Conservation (phyloP, 2,329 filamentous ascomycete genomes). For the Arthrinium phaeospermum region DNA sequence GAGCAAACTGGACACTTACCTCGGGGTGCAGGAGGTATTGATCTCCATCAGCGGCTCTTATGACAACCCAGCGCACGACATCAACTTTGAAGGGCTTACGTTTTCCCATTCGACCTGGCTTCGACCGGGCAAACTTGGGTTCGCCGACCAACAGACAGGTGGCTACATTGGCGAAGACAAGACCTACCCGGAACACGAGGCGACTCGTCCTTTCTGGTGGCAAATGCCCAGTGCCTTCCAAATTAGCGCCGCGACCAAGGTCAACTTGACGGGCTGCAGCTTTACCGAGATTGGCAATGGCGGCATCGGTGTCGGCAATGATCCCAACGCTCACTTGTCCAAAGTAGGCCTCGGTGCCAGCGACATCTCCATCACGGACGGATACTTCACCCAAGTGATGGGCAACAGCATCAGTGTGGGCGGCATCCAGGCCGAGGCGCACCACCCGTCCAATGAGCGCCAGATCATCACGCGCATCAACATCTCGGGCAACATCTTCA, state of each 20-base stretch:
- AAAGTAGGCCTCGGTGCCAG: not conserved
- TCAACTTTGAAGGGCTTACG: slow-evolving; percentile 8
- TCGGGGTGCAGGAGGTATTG: slow-evolving; percentile 1
- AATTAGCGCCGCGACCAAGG: slow-evolving; percentile 11
- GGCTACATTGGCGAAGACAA: slow-evolving; percentile 16
- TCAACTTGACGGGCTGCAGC: not conserved
- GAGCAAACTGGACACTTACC: not conserved
- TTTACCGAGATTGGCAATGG: not conserved
- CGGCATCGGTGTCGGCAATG: slow-evolving; percentile 6
- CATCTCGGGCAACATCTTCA: slow-evolving; percentile 17
- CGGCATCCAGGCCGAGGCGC: slow-evolving; percentile 11
- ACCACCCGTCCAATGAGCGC: not conserved
- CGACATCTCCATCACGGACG: not conserved
- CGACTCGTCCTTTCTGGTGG: slow-evolving; percentile 7
- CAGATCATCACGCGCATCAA: not conserved
- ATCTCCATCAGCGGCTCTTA: slow-evolving; percentile 13
- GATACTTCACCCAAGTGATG: slow-evolving; percentile 18
- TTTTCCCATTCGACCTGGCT: slow-evolving; percentile 16
- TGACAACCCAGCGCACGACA: not conserved
- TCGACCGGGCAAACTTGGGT: not conserved
- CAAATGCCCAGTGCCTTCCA: slow-evolving; percentile 17
- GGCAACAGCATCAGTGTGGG: slow-evolving; percentile 18
- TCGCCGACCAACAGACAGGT: slow-evolving; percentile 1
- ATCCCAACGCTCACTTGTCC: slow-evolving; percentile 11
- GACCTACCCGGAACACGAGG: slow-evolving; percentile 10